These are phyloP conservation scores for Carex littledalei DNA, from an alignment of 176 grass and related monocot genomes.

Conservation along the genomic window DNA sequence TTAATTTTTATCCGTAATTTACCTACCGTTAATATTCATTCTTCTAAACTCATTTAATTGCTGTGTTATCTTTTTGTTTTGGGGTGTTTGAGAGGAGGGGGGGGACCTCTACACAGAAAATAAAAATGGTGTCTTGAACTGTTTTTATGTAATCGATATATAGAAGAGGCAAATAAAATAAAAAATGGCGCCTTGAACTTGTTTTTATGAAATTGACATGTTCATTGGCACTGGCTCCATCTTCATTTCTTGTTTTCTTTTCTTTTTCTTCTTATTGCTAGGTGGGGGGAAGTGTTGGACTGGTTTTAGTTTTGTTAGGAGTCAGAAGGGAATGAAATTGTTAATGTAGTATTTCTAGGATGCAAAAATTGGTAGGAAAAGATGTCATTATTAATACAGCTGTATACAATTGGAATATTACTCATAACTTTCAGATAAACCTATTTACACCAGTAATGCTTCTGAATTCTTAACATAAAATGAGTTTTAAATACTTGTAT, in stretches of 20 bases:
- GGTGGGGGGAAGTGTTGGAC: neutral
- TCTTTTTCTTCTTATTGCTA: neutral
- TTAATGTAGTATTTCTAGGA: neutral
- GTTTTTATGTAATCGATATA: too few relatives aligned
- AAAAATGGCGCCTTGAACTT: neutral
- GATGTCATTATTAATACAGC: neutral
- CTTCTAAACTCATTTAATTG: neutral
- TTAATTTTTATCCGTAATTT: neutral
- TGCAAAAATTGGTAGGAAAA: neutral
- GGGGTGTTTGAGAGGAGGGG: too few relatives aligned
- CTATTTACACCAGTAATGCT: neutral
- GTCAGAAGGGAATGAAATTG: neutral
- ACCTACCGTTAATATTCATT: neutral
- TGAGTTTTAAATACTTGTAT: neutral
- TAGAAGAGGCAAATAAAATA: neutral
- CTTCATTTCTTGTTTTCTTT: neutral
- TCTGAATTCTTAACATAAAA: conserved; percentile 3
- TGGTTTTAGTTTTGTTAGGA: neutral
- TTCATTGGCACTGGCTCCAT: neutral
- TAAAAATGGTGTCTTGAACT: neutral
- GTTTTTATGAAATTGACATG: neutral
- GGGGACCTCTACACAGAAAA: neutral
- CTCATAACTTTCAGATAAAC: neutral
- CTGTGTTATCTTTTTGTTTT: neutral
- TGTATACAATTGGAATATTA: neutral